Evolutionary conservation across 345 rosid species (phyloP), one percentile per base, ranked within the genome.

Genomic region (Atalantia buxifolia): DNA sequence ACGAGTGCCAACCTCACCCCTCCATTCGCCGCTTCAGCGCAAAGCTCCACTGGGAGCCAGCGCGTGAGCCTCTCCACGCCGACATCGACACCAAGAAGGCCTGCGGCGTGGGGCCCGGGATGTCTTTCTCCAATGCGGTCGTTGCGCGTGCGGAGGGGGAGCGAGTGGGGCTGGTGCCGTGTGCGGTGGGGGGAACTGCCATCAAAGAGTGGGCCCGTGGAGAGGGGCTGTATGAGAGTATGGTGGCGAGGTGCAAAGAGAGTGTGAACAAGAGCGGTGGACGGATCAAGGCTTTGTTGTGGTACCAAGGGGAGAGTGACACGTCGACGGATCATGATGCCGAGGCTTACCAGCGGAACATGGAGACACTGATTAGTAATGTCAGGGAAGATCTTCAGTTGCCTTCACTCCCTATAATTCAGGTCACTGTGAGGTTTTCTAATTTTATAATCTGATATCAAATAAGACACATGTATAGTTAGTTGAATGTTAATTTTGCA

Each of bases 221-320:
- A 76, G 83, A 80, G 74, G 74, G 80, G 42, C 74, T 91, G 87
- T 93, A 95, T 55, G 91, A 90, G 75, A 87, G 35, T 30, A 93
- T 92, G 99, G 88, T 93, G 80, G 86, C 31, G 82, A 89, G 98
- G 42, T 84, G 90, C 38, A 86, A 78, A 24, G 93, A 80, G 88
- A 92, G 96, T 28, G 79, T 81, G 70, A 87, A 76, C 75, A 73
- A 66, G 50, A 13, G 50, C 13, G 92, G 94, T 1, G 97, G 93
- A 28, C 93, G 85, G 85, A 88, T 93, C 48, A 91, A 84, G 86
- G 90, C 89, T 9, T 55, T 91, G 95, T 76, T 95, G 69, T 93
- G 98, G 99, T 95, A 84, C 78, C 98, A 93, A 83, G 99, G 99
- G 56, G 97, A 95, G 84, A 92, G 99, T 81, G 99, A 92, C 85